These are phyloP conservation scores for Xylaria curta DNA, from an alignment of 495 filamentous ascomycete genomes.

Conservation along the genomic window DNA sequence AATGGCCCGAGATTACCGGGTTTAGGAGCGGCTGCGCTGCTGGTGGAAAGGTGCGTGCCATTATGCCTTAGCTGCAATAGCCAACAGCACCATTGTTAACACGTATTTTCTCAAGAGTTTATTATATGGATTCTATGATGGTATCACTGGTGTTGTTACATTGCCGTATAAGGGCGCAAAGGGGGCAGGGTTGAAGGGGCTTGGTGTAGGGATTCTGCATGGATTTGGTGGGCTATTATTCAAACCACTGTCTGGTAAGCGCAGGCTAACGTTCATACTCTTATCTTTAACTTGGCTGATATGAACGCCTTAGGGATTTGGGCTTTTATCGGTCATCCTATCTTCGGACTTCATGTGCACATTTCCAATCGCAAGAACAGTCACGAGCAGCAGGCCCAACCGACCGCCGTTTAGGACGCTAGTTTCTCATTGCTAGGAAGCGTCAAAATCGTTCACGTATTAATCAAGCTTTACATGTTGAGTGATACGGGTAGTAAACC, in stretches of 20 bases:
- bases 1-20: constrained; percentile 6
- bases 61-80: no score
- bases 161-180: constrained; percentile 46
- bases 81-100: background rate
- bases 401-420: background rate
- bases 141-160: constrained; percentile 43
- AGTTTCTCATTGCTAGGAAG: background rate
- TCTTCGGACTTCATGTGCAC: background rate
- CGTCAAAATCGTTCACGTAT: background rate
- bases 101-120: constrained; percentile 39
- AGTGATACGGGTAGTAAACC: background rate
- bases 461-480: background rate
- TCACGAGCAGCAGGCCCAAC: background rate
- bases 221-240: constrained; percentile 26
- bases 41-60: constrained; percentile 1
- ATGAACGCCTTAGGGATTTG: background rate
- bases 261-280: background rate
- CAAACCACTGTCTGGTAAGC: constrained; percentile 10
- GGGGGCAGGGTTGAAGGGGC: constrained; percentile 42
- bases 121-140: constrained; percentile 47
- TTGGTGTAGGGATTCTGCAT: constrained; percentile 43
- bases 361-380: background rate
- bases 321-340: constrained; percentile 8
- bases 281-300: background rate
- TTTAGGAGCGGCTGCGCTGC: constrained; percentile 8